Percentiles rank a stretch among this genome's conserved stretches.
Evolutionary conservation across 202 grass and related monocot genomes (phyloP).

Genomic region (Hordeum pubiflorum): DNA sequence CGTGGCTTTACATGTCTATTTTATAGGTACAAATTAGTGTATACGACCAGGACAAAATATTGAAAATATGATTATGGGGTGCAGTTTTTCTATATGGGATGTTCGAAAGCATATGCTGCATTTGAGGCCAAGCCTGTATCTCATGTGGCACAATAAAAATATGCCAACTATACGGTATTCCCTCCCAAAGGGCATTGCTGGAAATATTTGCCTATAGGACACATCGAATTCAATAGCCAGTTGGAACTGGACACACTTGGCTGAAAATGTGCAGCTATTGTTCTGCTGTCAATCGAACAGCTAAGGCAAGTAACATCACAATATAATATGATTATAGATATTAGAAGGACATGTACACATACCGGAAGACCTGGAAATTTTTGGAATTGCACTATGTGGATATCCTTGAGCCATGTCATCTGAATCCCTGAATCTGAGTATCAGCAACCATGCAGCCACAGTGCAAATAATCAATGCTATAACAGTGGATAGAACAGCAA

Average conservation of each 20-base stretch:
- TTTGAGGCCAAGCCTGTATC: neutral
- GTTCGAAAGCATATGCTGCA: neutral
- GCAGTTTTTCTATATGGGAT: neutral
- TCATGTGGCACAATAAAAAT: neutral
- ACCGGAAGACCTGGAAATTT: conserved; percentile 79
- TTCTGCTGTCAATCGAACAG: neutral
- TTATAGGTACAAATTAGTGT: neutral
- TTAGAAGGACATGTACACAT: conserved; percentile 7
- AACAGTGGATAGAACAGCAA: conserved; percentile 62
- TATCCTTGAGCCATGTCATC: conserved; percentile 39
- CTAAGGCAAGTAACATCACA: conserved; percentile 8
- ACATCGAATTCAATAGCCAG: neutral
- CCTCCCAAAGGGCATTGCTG: neutral
- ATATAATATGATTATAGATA: neutral
- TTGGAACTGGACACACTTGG: conserved; percentile 7
- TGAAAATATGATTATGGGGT: neutral
- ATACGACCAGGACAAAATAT: neutral
- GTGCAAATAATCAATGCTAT: conserved; percentile 65
- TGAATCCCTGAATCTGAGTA: conserved; percentile 44
- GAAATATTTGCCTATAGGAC: neutral
- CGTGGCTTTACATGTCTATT: neutral
- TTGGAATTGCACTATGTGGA: conserved; percentile 43
- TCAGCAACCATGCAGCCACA: conserved; percentile 57
- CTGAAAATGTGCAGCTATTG: neutral
- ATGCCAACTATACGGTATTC: neutral